Conservation (phyloP, 2,329 filamentous ascomycete genomes). For the Acephala macrosclerotiorum region DNA sequence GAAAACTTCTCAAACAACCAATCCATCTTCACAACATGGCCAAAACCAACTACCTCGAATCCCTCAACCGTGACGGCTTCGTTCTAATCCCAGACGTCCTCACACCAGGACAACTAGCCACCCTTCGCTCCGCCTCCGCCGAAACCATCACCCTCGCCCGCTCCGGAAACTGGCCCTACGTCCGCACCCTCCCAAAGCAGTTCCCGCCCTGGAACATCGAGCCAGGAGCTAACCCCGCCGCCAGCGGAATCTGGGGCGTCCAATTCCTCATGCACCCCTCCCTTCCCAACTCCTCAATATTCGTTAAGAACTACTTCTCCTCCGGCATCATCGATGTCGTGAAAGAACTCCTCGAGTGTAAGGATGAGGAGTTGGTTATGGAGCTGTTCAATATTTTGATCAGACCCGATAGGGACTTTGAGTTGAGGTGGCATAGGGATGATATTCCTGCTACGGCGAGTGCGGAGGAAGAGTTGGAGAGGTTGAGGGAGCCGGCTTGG, state of each 20-base stretch:
- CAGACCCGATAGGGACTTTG: slow-evolving; percentile 73
- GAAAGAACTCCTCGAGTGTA: slow-evolving; percentile 64
- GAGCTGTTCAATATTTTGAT: slow-evolving; percentile 90
- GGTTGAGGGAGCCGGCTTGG: slow-evolving; percentile 66
- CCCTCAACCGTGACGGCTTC: slow-evolving; percentile 76
- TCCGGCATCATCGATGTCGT: slow-evolving; percentile 67
- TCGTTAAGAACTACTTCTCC: slow-evolving; percentile 77
- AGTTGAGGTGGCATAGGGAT: slow-evolving; percentile 85
- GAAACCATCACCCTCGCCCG: slow-evolving; percentile 68
- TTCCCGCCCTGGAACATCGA: slow-evolving; percentile 83
- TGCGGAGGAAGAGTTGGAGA: slow-evolving; percentile 69
- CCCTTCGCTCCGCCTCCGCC: slow-evolving; percentile 66
- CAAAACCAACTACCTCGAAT: slow-evolving; percentile 35
- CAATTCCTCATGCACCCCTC: slow-evolving; percentile 83
- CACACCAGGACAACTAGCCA: slow-evolving; percentile 58
- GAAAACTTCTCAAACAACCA: neutral
- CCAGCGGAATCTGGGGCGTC: slow-evolving; percentile 83
- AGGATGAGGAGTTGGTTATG: slow-evolving; percentile 75
- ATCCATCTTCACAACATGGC: slow-evolving; percentile 23
- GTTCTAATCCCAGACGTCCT: slow-evolving; percentile 75
- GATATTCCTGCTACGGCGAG: slow-evolving; percentile 75
- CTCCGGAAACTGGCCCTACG: slow-evolving; percentile 78
- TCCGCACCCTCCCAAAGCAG: slow-evolving; percentile 87
- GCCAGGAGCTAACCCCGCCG: slow-evolving; percentile 48
- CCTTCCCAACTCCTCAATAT: slow-evolving; percentile 66